These are phyloP conservation scores for Monosporozyma solicola DNA, from an alignment of 805 yeast genomes.

Conservation along the genomic window DNA sequence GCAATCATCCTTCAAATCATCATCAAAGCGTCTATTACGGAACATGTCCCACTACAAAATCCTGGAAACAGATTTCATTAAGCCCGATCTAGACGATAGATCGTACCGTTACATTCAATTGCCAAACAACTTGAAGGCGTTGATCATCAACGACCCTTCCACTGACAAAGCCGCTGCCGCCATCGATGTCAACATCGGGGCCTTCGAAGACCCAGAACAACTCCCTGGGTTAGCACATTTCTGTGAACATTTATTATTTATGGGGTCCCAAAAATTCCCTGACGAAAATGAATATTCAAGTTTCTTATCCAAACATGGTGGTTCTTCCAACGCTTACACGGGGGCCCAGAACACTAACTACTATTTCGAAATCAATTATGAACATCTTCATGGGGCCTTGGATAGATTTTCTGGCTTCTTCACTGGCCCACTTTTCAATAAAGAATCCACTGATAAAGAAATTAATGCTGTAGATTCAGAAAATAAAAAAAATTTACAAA, in stretches of 20 bases:
- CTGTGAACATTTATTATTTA: slow-evolving; percentile 62
- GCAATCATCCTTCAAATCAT: not conserved
- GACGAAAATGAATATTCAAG: slow-evolving; percentile 69
- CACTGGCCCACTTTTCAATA: slow-evolving; percentile 67
- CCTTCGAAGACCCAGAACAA: slow-evolving; percentile 56
- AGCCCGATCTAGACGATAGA: slow-evolving; percentile 60
- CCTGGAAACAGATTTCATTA: slow-evolving; percentile 22
- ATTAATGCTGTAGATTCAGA: slow-evolving; percentile 93
- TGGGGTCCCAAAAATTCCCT: slow-evolving; percentile 76
- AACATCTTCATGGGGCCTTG: slow-evolving; percentile 73
- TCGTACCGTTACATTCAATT: slow-evolving; percentile 57
- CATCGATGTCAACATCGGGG: slow-evolving; percentile 68
- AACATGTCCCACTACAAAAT: not conserved
- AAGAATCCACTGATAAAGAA: slow-evolving; percentile 79
- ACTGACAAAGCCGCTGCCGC: slow-evolving; percentile 76
- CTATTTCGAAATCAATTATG: slow-evolving; percentile 74
- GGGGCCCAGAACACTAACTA: slow-evolving; percentile 84
- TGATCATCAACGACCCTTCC: slow-evolving; percentile 57
- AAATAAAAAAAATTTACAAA: slow-evolving; percentile 87
- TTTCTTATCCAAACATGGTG: slow-evolving; percentile 75
- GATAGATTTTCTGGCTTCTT: slow-evolving; percentile 93
- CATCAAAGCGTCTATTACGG: not conserved
- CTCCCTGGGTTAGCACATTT: slow-evolving; percentile 76
- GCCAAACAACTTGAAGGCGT: slow-evolving; percentile 48
- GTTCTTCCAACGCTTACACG: slow-evolving; percentile 87